Conservation (phyloP, 305 asterid genomes). For the Fraxinus dipetala region DNA sequence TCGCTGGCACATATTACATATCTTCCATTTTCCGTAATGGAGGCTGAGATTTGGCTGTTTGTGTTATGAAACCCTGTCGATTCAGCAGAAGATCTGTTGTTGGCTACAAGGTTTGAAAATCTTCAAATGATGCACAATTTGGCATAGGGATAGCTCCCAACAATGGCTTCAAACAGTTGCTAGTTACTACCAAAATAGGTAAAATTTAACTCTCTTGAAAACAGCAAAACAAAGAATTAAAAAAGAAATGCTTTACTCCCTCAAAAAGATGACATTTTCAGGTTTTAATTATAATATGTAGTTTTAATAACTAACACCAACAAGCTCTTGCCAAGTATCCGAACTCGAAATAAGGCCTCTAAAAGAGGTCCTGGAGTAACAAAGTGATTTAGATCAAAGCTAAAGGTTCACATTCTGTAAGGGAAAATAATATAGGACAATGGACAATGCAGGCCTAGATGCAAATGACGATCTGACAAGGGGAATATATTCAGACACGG, state of each 20-base stretch:
- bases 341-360: neutral
- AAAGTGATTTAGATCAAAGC: neutral
- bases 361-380: neutral
- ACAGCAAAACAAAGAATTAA: neutral
- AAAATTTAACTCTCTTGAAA: neutral
- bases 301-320: neutral
- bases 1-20: conserved; percentile 89
- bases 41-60: conserved; percentile 90
- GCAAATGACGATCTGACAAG: neutral
- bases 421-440: neutral
- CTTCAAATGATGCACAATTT: neutral
- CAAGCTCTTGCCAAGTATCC: neutral
- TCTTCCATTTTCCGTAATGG: conserved; percentile 77
- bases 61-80: conserved; percentile 82
- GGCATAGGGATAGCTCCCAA: neutral
- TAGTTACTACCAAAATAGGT: neutral
- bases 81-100: conserved; percentile 9
- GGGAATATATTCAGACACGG: neutral
- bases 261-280: neutral
- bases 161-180: neutral
- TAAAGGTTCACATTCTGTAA: neutral
- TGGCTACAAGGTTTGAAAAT: neutral
- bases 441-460: neutral
- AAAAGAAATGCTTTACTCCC: neutral
- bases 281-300: neutral